Conservation (phyloP, 768 basidiomycete species). For the Calocybe cyanea region DNA sequence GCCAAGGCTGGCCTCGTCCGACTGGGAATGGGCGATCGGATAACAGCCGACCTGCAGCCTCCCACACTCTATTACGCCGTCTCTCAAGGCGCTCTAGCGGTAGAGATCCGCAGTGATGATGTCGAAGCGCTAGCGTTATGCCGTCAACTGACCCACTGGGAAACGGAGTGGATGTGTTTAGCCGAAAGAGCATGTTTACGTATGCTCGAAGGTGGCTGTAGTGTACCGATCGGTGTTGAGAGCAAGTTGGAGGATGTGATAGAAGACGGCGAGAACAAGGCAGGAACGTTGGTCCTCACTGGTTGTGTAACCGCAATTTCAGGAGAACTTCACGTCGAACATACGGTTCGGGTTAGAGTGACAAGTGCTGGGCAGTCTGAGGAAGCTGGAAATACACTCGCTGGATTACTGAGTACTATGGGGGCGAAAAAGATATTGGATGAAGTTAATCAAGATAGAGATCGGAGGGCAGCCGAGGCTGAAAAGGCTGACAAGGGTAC, state of each 20-base stretch:
- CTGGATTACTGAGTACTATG: slow-evolving; percentile 53
- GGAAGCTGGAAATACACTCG: slow-evolving; percentile 62
- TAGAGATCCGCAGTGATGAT: slow-evolving; percentile 79
- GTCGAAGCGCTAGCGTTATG: slow-evolving; percentile 58
- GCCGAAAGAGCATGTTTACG: slow-evolving; percentile 88
- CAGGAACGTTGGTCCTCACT: slow-evolving; percentile 54
- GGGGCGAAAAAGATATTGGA: slow-evolving; percentile 82
- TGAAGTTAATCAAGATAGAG: slow-evolving; percentile 73
- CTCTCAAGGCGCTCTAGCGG: slow-evolving; percentile 87
- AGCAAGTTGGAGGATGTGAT: slow-evolving; percentile 39
- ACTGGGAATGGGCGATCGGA: slow-evolving; percentile 67
- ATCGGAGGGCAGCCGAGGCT: slow-evolving; percentile 40
- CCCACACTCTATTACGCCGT: slow-evolving; percentile 86
- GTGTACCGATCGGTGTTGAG: slow-evolving; percentile 88
- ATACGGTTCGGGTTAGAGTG: slow-evolving; percentile 53
- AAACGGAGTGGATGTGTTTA: slow-evolving; percentile 70
- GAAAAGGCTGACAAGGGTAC: slow-evolving; percentile 26
- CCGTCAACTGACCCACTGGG: slow-evolving; percentile 65
- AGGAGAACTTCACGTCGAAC: slow-evolving; percentile 69
- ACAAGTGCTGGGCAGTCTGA: slow-evolving; percentile 57
- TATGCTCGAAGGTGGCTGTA: slow-evolving; percentile 95
- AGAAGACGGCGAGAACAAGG: slow-evolving; percentile 20
- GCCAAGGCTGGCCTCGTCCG: slow-evolving; percentile 91
- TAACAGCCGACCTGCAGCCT: slow-evolving; percentile 68
- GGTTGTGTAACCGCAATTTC: slow-evolving; percentile 84